Evolutionary conservation across 2,329 filamentous ascomycete genomes (phyloP).

Genomic region (Ascochyta rabiei): DNA sequence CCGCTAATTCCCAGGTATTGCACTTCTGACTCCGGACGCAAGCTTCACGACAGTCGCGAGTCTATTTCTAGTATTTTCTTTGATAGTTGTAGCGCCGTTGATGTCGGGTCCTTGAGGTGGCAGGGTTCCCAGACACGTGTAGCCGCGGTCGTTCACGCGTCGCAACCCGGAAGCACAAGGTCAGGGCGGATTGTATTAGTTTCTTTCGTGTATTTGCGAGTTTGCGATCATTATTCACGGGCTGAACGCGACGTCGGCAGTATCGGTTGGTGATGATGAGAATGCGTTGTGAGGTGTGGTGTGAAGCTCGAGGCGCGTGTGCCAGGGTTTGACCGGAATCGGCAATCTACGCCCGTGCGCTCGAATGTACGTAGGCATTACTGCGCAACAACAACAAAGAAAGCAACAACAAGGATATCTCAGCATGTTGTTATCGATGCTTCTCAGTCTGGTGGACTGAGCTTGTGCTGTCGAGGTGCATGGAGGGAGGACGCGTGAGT

Average conservation of each 20-base stretch:
- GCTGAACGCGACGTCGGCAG: conserved; percentile 4
- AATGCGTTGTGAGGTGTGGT: conserved; percentile 16
- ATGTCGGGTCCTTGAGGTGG: conserved; percentile 16
- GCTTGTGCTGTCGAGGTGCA: neutral
- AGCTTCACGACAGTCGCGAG: too few species aligned
- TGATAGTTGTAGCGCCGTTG: conserved; percentile 19
- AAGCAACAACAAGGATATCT: neutral
- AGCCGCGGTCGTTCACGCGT: conserved; percentile 34
- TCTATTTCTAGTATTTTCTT: conserved; percentile 1
- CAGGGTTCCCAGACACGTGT: conserved; percentile 34
- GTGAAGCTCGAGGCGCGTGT: conserved; percentile 24
- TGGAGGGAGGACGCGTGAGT: conserved; percentile 22
- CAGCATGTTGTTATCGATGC: neutral
- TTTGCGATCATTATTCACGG: neutral
- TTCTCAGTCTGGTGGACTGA: neutral
- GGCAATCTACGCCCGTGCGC: conserved; percentile 11
- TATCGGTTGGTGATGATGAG: conserved; percentile 14
- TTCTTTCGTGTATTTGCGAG: neutral
- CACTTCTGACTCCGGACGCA: neutral
- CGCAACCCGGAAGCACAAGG: conserved; percentile 10
- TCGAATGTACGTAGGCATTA: conserved; percentile 1
- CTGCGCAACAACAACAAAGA: conserved; percentile 4
- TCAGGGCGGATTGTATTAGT: neutral
- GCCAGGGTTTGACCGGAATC: conserved; percentile 20
- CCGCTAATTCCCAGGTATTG: neutral